These are phyloP conservation scores for Aspergillus saccharolyticus DNA, from an alignment of 495 filamentous ascomycete species.

Conservation along the genomic window DNA sequence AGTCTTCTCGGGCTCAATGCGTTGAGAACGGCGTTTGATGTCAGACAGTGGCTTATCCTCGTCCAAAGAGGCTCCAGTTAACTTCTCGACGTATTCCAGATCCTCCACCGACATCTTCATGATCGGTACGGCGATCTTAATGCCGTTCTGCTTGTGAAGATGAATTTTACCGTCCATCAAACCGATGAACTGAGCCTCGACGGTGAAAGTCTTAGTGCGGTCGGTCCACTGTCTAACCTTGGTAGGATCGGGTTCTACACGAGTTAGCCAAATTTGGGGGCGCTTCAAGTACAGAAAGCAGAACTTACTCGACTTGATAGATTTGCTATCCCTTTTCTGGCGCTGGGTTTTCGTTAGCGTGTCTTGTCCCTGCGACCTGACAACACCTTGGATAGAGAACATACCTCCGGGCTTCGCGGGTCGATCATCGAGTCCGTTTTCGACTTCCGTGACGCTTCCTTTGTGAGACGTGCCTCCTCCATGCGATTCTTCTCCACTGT, in stretches of 20 bases:
- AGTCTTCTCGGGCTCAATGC: slow-evolving; percentile 23
- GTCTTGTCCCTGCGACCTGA: not conserved
- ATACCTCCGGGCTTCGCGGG: slow-evolving; percentile 62
- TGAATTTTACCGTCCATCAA: slow-evolving; percentile 91
- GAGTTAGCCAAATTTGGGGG: slow-evolving; percentile 14
- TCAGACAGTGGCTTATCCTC: slow-evolving; percentile 94
- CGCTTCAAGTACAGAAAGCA: not conserved
- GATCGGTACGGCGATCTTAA: slow-evolving; percentile 95
- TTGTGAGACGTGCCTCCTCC: slow-evolving; percentile 76
- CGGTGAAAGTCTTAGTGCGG: slow-evolving; percentile 88
- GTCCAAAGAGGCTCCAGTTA: slow-evolving; percentile 83
- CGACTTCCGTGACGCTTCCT: slow-evolving; percentile 62
- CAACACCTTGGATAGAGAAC: too few relatives aligned
- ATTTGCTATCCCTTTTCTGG: slow-evolving; percentile 63
- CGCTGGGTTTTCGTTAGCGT: slow-evolving; percentile 49
- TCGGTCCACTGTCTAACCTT: slow-evolving; percentile 94
- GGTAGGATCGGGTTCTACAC: slow-evolving; percentile 70
- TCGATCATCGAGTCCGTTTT: slow-evolving; percentile 52
- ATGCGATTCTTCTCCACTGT: slow-evolving; percentile 74
- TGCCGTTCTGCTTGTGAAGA: slow-evolving; percentile 93
- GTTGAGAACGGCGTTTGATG: slow-evolving; percentile 48
- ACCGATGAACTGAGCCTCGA: slow-evolving; percentile 95
- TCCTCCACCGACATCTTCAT: slow-evolving; percentile 93
- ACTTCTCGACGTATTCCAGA: slow-evolving; percentile 85
- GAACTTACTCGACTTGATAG: slow-evolving; percentile 70